Base-by-base conservation (phyloP, 495 filamentous ascomycete species). In the Penicillium arizonense region DNA sequence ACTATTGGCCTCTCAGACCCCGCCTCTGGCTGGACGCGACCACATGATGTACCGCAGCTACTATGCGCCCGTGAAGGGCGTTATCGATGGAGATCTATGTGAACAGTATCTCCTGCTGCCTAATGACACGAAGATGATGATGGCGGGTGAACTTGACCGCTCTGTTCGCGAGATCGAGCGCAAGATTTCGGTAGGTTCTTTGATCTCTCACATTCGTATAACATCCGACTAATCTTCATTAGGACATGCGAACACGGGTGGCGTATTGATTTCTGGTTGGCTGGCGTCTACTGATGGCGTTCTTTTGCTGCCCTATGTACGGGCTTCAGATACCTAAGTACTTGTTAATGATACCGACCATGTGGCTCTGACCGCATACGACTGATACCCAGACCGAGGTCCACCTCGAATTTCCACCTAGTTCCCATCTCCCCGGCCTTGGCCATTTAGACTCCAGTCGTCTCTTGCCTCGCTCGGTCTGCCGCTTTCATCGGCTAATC, bases 41-140 rank as follows among this genome's bases (percentile, higher is more conserved):
- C 94, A 98, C 70, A 70, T 98, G 26, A 93, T 96, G 41, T 99
- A 96, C 63, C 79, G 95, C 47, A 83, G 91, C 40, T 99, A 97
- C 65, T 97, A 99, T 66, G 89, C 87, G n/a, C 95, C 95, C 1
- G 90, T 94, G 12, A 99, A 99, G 78, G 90, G 90, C 0, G 84
- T 96, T 24, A 95, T 99, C 64, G 95, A 99, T 70, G 95, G 95
- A n/a, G 95, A 99, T 76, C 76, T 99, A 53, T 96, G 92, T 64
- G 95, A 99, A 77, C 81, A 89, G 62, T 99, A 90, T 67, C 81
- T 87, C 45, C 68, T 91, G 42, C 73, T 97, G 53, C 78, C 87
- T 30, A 87, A 82, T 53, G 91, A 96, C 63, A 89, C 86, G 73
- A 96, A 96, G 79, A 84, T 89, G 72, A 92, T 88, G 85, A 95